Conservation (phyloP, 495 filamentous ascomycete genomes). For the Trichoderma reesei region DNA sequence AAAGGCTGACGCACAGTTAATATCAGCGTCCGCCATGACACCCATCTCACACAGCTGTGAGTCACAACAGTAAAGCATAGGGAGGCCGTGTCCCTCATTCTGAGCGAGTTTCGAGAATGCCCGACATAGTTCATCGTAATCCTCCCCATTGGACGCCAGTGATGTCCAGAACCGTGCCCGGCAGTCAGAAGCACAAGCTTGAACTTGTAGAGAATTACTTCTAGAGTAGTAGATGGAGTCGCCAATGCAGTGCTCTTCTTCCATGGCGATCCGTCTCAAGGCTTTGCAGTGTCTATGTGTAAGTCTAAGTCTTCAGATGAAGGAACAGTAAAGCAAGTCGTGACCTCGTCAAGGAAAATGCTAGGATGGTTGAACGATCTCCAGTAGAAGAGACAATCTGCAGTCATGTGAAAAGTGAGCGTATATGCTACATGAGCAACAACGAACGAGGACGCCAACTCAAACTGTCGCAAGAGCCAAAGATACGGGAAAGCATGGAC, state of each 20-base stretch:
- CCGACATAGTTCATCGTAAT: constrained; percentile 1
- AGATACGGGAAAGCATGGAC: neutral
- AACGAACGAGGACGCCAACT: neutral
- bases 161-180: neutral
- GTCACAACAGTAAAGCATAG: constrained; percentile 38
- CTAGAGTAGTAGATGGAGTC: neutral
- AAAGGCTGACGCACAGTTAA: constrained; percentile 34
- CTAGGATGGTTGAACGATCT: no score
- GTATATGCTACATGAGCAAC: neutral
- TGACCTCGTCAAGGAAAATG: neutral
- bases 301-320: neutral
- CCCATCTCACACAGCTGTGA: constrained; percentile 32
- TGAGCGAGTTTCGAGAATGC: neutral
- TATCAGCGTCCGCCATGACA: constrained; percentile 19
- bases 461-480: neutral
- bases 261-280: neutral
- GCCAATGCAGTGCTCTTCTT: neutral
- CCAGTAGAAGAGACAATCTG: no score
- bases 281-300: neutral
- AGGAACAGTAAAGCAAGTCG: neutral
- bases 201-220: neutral
- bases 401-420: no score
- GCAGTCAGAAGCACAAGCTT: neutral
- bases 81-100: constrained; percentile 15
- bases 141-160: neutral